A percentile compares a stretch with the other conserved stretches of the same genome.
Evolutionary conservation across 352 stramenopile genomes (phyloP).

Genomic region (Aphanomyces cochlioides): DNA sequence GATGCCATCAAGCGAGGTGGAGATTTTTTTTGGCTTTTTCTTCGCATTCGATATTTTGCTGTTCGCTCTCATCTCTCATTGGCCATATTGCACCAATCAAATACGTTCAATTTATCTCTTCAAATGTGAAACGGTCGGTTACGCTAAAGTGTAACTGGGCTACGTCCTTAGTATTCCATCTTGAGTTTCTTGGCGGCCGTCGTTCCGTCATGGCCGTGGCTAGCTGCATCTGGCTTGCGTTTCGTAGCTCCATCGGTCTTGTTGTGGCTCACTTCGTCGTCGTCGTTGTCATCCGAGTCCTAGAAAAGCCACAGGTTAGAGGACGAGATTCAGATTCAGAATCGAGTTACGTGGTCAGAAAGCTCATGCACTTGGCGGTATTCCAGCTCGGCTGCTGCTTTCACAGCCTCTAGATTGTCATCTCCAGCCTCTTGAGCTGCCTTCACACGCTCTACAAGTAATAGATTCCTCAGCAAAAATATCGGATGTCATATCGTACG

Average conservation of each 20-base stretch:
- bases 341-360: neutral
- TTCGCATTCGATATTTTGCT: constrained; percentile 19
- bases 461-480: neutral
- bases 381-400: constrained; percentile 16
- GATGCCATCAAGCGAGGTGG: too few species aligned
- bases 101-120: constrained; percentile 19
- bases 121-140: neutral
- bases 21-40: neutral
- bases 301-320: too few species aligned
- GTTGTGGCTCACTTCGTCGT: too few species aligned
- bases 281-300: too few species aligned
- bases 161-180: too few species aligned
- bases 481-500: neutral
- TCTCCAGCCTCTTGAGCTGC: neutral
- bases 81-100: constrained; percentile 22
- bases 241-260: too few species aligned
- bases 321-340: too few species aligned
- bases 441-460: constrained; percentile 13
- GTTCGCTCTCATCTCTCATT: constrained; percentile 6
- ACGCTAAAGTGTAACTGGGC: too few species aligned
- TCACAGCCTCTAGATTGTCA: constrained; percentile 19
- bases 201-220: too few species aligned
- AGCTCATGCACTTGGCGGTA: neutral
- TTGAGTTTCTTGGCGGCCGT: too few species aligned
- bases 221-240: too few species aligned